Evolutionary conservation across 2,329 filamentous ascomycete species (phyloP).

Genomic region (Apiospora saccharicola): DNA sequence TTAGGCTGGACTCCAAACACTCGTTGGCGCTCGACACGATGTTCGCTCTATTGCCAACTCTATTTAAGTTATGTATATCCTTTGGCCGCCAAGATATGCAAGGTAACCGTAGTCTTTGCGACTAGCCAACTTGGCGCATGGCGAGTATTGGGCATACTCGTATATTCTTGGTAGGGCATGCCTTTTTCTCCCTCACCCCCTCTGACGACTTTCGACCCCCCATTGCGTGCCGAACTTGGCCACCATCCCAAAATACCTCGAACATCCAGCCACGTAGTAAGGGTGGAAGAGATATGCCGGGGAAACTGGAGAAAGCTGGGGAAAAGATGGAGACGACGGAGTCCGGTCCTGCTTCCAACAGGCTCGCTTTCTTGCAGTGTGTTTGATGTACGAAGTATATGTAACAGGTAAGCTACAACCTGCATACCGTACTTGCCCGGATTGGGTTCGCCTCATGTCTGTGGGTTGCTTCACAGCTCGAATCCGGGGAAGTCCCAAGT

Average conservation of each 20-base stretch:
- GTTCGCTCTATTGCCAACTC: neutral
- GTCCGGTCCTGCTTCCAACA: constrained; percentile 1
- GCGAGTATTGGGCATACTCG: neutral
- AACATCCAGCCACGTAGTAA: neutral
- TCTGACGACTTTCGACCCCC: neutral
- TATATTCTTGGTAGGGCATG: neutral
- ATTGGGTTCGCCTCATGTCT: neutral
- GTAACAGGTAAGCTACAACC: neutral
- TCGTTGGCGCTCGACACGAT: neutral
- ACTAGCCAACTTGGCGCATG: neutral
- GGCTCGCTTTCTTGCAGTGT: neutral
- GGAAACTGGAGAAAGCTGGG: constrained; percentile 4
- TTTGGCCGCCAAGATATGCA: constrained; percentile 8
- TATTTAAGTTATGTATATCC: neutral
- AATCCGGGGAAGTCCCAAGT: constrained; percentile 10
- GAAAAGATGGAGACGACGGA: neutral
- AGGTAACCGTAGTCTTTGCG: neutral
- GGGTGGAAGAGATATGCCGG: neutral
- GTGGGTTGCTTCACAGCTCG: neutral
- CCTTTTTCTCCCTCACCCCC: neutral
- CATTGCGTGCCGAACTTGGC: neutral
- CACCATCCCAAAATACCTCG: neutral
- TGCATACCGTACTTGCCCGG: neutral
- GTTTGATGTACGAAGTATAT: constrained; percentile 7
- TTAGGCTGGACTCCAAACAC: constrained; percentile 8